These are phyloP conservation scores for Brassica incana DNA, from an alignment of 345 rosid species.

Conservation along the genomic window DNA sequence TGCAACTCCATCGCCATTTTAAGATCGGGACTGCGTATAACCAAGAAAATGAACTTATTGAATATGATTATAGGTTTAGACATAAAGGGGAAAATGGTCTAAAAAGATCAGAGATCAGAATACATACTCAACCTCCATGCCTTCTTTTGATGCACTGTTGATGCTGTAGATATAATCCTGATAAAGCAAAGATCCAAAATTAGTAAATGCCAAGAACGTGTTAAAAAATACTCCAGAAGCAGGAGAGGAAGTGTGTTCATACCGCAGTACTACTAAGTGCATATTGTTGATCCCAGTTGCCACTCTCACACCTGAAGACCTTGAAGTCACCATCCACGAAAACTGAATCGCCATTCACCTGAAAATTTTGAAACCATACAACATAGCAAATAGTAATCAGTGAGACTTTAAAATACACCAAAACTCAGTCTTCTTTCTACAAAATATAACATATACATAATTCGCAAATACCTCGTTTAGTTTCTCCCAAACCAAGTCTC, in stretches of 20 bases:
- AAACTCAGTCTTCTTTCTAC: not conserved
- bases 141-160: constrained; percentile 51
- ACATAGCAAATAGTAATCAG: not conserved
- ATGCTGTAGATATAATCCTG: constrained; percentile 74
- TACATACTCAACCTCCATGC: constrained; percentile 61
- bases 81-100: not conserved
- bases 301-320: constrained; percentile 66
- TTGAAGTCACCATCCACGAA: constrained; percentile 72
- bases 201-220: not conserved
- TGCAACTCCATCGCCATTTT: constrained; percentile 8
- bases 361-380: constrained; percentile 28
- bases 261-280: constrained; percentile 67
- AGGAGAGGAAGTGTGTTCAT: constrained; percentile 22
- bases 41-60: not conserved
- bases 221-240: not conserved
- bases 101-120: constrained; percentile 20
- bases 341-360: constrained; percentile 85
- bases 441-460: not conserved
- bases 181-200: constrained; percentile 12
- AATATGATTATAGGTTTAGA: not conserved
- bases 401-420: not conserved
- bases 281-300: constrained; percentile 66
- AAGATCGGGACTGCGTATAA: constrained; percentile 1
- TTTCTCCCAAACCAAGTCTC: constrained; percentile 90
- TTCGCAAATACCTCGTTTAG: constrained; percentile 58